These are phyloP conservation scores for Scutellaria minor DNA, from an alignment of 257 asterid species.

Conservation along the genomic window DNA sequence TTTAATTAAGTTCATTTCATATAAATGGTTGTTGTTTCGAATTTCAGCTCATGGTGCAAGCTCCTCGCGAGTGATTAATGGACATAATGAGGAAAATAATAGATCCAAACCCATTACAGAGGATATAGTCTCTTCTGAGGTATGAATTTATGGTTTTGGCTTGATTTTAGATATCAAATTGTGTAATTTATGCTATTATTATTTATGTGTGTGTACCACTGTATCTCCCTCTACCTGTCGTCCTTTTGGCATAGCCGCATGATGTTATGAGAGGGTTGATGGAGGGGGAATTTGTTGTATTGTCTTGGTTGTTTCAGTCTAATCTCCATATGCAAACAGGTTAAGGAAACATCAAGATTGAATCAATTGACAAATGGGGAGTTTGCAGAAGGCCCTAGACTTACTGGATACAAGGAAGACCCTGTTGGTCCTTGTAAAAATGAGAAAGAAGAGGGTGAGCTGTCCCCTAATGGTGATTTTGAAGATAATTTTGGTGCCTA, in stretches of 20 bases:
- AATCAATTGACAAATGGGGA: conserved; percentile 56
- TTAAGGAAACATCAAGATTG: conserved; percentile 45
- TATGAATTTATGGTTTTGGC: conserved; percentile 37
- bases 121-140: conserved; percentile 61
- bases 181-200: neutral
- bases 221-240: too few species aligned
- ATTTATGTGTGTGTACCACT: neutral
- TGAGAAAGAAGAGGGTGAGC: conserved; percentile 93
- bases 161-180: conserved; percentile 23
- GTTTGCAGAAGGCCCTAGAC: conserved; percentile 55
- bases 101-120: conserved; percentile 55
- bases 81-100: conserved; percentile 49
- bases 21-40: conserved; percentile 27
- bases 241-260: too few species aligned
- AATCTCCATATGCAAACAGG: conserved; percentile 45
- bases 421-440: conserved; percentile 53
- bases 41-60: conserved; percentile 52
- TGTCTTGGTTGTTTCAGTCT: neutral
- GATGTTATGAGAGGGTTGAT: too few species aligned
- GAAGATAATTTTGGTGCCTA: conserved; percentile 74
- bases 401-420: conserved; percentile 49
- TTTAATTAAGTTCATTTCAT: conserved; percentile 16
- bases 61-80: conserved; percentile 52
- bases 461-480: conserved; percentile 77
- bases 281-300: too few species aligned